Percentiles rank a stretch among this genome's conserved stretches.
Conservation (phyloP, 352 stramenopile genomes). For the Pythium coloratum region DNA sequence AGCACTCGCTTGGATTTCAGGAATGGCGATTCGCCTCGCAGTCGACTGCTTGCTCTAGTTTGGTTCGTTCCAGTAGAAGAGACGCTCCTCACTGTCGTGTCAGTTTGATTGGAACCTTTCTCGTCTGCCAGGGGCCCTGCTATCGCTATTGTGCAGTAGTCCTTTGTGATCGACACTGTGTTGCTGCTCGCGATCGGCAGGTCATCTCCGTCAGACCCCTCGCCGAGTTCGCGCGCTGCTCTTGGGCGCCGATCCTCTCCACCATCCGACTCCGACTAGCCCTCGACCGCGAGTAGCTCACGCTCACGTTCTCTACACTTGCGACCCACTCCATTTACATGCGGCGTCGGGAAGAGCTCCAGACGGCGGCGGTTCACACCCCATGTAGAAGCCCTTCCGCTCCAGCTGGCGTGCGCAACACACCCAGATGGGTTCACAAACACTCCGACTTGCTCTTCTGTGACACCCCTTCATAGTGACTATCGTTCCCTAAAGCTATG, state of each 20-base stretch:
- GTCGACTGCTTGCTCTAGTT: background rate
- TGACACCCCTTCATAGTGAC: conserved; percentile 3
- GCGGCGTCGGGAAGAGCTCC: background rate
- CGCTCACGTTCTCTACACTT: background rate
- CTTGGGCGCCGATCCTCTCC: background rate
- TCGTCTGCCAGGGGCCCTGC: background rate
- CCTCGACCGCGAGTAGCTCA: background rate
- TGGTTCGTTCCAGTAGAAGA: background rate
- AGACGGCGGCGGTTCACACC: background rate
- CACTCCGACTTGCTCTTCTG: background rate
- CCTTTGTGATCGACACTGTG: background rate
- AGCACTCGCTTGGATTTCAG: background rate
- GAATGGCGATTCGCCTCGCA: background rate
- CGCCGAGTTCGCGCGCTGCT: background rate
- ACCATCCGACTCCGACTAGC: background rate
- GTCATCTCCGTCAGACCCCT: background rate
- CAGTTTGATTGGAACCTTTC: background rate
- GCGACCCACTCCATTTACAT: background rate
- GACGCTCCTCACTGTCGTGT: background rate
- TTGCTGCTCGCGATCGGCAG: background rate
- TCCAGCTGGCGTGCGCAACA: background rate
- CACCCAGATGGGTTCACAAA: conserved; percentile 7
- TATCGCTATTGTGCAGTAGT: background rate
- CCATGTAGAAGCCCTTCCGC: background rate
- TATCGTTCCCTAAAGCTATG: background rate